Evolutionary conservation across 768 basidiomycete genomes (phyloP), one percentile per base, ranked within the genome.

Genomic region (Calocera viscosa): DNA sequence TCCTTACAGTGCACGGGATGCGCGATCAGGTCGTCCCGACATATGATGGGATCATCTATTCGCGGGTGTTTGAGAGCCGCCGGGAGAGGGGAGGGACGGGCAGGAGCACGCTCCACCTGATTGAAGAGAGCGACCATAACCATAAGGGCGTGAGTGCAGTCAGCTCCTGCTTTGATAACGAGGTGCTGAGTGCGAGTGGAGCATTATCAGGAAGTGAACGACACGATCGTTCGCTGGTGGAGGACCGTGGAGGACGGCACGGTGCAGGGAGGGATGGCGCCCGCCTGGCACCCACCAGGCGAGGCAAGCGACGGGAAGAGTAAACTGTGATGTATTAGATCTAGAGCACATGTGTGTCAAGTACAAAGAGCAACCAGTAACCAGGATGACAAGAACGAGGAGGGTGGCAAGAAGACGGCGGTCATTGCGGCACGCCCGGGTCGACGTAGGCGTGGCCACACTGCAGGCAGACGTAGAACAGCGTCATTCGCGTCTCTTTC

Each of bases 401-500:
- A 19, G 19, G 19, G 43, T 5, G 5, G 16, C 24, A 24, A 60
- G 30, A 30, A 26, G 16, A 32, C 14, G 22, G 53, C 24, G 14
- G 30, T 43, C 39, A 1, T 47, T 43, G 33, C 33, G 34, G 53
- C 22, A 60, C 53, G 53, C 7, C 22, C 24, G 90, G 86, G 75
- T 93, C 91, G 65, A 81, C 81, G 73, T 88, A 92, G 72, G 80
- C 84, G 70, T 88, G 79, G 70, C 87, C 86, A 75, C 90, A 92
- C 71, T 38, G 14, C 12, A 66, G 30, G 74, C 91, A 94, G 53
- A 93, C 91, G 74, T 86, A 94, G 79, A 94, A 94, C 1, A 93
- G 81, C 64, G 91, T 90, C 93, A 95, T 95, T 1, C 90, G 83
- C 1, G 95, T 97, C 74, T 95, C 92, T 72, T 91, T 92, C 66